Conservation (phyloP, 2,329 filamentous ascomycete species). For the Fusarium acutatum region DNA sequence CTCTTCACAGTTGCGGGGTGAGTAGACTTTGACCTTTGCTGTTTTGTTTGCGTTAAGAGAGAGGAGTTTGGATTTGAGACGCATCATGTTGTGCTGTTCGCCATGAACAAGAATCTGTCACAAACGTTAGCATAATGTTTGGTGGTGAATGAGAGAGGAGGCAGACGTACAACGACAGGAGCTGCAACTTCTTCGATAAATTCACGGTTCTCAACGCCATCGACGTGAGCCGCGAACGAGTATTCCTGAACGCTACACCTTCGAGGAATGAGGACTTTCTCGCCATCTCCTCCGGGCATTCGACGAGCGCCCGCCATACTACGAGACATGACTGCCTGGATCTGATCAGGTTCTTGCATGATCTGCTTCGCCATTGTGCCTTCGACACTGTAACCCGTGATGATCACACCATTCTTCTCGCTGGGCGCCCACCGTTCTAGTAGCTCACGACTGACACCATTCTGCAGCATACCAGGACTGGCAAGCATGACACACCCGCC, state of each 20-base stretch:
- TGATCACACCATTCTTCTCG: conserved; percentile 96
- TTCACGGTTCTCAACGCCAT: conserved; percentile 92
- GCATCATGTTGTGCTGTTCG: conserved; percentile 98
- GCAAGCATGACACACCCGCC: conserved; percentile 97
- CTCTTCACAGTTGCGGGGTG: conserved; percentile 93
- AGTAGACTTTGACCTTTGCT: conserved; percentile 89
- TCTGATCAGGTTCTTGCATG: conserved; percentile 92
- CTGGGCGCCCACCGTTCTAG: conserved; percentile 96
- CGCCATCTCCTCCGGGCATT: conserved; percentile 72
- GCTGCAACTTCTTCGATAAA: conserved; percentile 96
- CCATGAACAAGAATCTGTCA: conserved; percentile 91
- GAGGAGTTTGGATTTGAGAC: conserved; percentile 91
- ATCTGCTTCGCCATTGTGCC: conserved; percentile 98
- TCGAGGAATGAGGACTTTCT: conserved; percentile 90
- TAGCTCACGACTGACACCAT: conserved; percentile 90
- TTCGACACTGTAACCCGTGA: conserved; percentile 98
- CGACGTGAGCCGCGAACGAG: conserved; percentile 96
- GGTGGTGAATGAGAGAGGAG: neutral
- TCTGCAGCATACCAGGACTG: conserved; percentile 97
- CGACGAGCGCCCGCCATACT: conserved; percentile 70
- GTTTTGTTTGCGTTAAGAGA: conserved; percentile 87
- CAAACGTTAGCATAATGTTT: conserved; percentile 8
- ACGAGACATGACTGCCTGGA: conserved; percentile 90
- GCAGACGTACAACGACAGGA: conserved; percentile 82
- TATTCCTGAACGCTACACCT: conserved; percentile 94